Conservation (phyloP, 495 filamentous ascomycete genomes). For the Penicillium arizonense region DNA sequence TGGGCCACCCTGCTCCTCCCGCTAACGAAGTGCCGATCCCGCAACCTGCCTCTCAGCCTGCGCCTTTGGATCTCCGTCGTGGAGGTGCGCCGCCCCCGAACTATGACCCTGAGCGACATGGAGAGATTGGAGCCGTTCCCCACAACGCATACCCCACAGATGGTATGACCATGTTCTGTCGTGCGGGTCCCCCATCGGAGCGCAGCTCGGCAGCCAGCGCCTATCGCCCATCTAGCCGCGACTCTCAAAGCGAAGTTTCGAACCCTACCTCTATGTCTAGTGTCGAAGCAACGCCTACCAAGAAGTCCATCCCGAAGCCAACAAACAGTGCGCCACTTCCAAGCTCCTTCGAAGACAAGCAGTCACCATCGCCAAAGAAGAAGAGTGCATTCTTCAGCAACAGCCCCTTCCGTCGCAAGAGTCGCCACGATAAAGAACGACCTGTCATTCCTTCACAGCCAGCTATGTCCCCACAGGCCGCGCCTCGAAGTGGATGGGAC, state of each 20-base stretch:
- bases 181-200: slow-evolving; percentile 81
- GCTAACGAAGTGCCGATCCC: slow-evolving; percentile 33
- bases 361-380: slow-evolving; percentile 63
- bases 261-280: slow-evolving; percentile 90
- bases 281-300: slow-evolving; percentile 56
- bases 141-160: slow-evolving; percentile 95
- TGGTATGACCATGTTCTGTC: slow-evolving; percentile 98
- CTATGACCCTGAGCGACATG: slow-evolving; percentile 56
- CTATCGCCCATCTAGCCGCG: slow-evolving; percentile 81
- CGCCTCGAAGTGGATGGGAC: slow-evolving; percentile 37
- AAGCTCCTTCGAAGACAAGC: slow-evolving; percentile 56
- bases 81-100: slow-evolving; percentile 49
- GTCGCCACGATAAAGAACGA: slow-evolving; percentile 77
- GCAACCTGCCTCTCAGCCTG: slow-evolving; percentile 36
- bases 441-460: slow-evolving; percentile 31
- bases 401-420: slow-evolving; percentile 93
- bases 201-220: slow-evolving; percentile 72
- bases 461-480: slow-evolving; percentile 22
- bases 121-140: slow-evolving; percentile 67
- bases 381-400: slow-evolving; percentile 94
- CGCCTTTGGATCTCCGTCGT: slow-evolving; percentile 49
- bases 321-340: slow-evolving; percentile 46
- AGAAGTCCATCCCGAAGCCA: slow-evolving; percentile 68
- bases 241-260: slow-evolving; percentile 87
- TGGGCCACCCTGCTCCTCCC: slow-evolving; percentile 55